Percentiles rank a stretch among this genome's conserved stretches.
phyloP scores from a whole-genome alignment of 192 early-diverging fungal species.

The Rhizoclosmatium globosum region DNA sequence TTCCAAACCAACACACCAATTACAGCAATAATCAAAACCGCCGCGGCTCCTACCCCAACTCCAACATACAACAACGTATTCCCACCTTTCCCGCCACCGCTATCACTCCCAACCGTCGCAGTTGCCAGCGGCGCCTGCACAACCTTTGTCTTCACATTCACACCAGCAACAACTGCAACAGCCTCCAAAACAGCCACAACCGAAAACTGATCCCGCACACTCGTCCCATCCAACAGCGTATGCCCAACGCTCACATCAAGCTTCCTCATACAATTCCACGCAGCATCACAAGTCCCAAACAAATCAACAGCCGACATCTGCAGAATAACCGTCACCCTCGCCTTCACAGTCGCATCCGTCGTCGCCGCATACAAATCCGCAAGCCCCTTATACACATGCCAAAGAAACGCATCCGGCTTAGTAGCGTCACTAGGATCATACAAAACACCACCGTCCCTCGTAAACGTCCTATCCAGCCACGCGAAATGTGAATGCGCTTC shows the following conservation, averaged over 20 bases:
- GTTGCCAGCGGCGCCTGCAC: not conserved
- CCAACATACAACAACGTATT: conserved; percentile 4
- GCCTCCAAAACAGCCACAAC: conserved; percentile 10
- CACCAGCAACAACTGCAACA: conserved; percentile 14
- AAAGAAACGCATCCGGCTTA: conserved; percentile 1
- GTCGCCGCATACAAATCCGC: conserved; percentile 7
- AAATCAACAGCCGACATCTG: not conserved
- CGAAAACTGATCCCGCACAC: conserved; percentile 29
- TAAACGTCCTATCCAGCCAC: not conserved
- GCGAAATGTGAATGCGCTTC: conserved; percentile 3
- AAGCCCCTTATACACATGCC: conserved; percentile 10
- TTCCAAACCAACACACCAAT: too few relatives aligned
- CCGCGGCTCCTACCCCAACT: not conserved
- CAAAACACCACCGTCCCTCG: not conserved
- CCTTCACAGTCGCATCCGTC: not conserved
- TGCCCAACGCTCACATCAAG: not conserved
- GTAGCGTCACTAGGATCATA: not conserved
- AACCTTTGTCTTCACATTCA: not conserved
- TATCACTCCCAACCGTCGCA: not conserved
- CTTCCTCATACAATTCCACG: conserved; percentile 28
- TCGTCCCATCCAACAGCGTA: conserved; percentile 30
- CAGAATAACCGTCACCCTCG: not conserved
- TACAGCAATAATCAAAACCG: conserved; percentile 1
- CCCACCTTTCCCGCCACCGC: not conserved
- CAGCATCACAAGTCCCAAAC: not conserved